Evolutionary conservation across 106 monocot genomes (phyloP).

Genomic region (Dendrobium nobile): DNA sequence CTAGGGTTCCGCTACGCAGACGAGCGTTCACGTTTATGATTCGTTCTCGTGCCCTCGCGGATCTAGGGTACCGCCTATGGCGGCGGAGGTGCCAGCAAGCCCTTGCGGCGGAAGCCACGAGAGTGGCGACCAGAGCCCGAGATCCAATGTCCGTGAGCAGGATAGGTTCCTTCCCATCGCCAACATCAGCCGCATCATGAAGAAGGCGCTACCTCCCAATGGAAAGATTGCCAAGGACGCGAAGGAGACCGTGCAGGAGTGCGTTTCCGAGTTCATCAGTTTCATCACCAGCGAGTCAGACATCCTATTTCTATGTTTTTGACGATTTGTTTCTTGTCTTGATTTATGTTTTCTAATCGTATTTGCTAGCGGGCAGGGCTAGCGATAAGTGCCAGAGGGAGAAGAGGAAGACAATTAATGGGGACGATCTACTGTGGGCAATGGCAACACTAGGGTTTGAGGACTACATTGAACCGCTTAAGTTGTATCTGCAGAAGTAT

Average conservation of each 20-base stretch:
- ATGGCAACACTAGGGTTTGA: slow-evolving; percentile 50
- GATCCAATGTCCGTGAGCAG: slow-evolving; percentile 34
- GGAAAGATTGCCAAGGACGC: slow-evolving; percentile 76
- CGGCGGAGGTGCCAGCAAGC: slow-evolving; percentile 20
- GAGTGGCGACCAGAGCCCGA: slow-evolving; percentile 36
- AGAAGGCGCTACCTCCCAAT: slow-evolving; percentile 48
- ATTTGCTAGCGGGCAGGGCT: slow-evolving; percentile 19
- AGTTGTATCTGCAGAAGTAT: slow-evolving; percentile 33
- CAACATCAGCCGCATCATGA: slow-evolving; percentile 69
- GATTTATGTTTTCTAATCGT: not conserved
- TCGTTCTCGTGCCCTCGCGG: not conserved
- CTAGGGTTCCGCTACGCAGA: slow-evolving; percentile 2
- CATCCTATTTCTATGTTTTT: not conserved
- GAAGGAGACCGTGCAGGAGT: slow-evolving; percentile 78
- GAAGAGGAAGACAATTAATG: slow-evolving; percentile 66
- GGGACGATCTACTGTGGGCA: slow-evolving; percentile 50
- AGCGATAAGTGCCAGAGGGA: slow-evolving; percentile 57
- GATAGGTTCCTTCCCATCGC: slow-evolving; percentile 71
- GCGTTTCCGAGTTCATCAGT: slow-evolving; percentile 80
- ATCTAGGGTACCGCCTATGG: slow-evolving; percentile 15
- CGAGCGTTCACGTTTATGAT: not conserved
- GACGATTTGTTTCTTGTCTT: not conserved
- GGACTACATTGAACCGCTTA: slow-evolving; percentile 44
- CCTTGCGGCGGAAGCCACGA: slow-evolving; percentile 30
- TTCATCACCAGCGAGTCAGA: slow-evolving; percentile 73